phyloP scores from a whole-genome alignment of 495 filamentous ascomycete genomes.

The Xylaria intraflava region DNA sequence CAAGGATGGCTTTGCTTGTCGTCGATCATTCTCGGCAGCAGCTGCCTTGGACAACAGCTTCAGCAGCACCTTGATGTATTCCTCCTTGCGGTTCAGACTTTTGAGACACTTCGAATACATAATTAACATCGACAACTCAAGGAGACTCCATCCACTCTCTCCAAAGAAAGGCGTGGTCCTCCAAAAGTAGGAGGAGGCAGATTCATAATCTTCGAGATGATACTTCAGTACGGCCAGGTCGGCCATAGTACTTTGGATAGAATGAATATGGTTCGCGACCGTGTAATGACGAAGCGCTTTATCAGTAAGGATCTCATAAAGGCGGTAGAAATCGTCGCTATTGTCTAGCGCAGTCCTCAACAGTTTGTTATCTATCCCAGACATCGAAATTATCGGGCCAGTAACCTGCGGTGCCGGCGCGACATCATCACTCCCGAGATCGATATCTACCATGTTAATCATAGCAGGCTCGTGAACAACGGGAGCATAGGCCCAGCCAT shows the following conservation, averaged over 20 bases:
- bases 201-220: slow-evolving; percentile 60
- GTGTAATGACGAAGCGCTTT: slow-evolving; percentile 67
- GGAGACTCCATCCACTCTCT: slow-evolving; percentile 66
- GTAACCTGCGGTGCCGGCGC: slow-evolving; percentile 14
- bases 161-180: slow-evolving; percentile 78
- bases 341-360: slow-evolving; percentile 45
- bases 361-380: slow-evolving; percentile 46
- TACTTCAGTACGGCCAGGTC: slow-evolving; percentile 84
- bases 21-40: slow-evolving; percentile 44
- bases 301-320: slow-evolving; percentile 67
- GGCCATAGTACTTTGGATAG: slow-evolving; percentile 67
- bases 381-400: slow-evolving; percentile 18
- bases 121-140: slow-evolving; percentile 76
- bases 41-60: slow-evolving; percentile 71
- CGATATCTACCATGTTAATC: slow-evolving; percentile 50
- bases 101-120: slow-evolving; percentile 83
- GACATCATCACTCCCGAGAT: slow-evolving; percentile 34
- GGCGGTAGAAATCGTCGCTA: slow-evolving; percentile 47
- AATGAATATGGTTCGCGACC: slow-evolving; percentile 67
- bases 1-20: slow-evolving; percentile 33
- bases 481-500: slow-evolving; percentile 67
- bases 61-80: slow-evolving; percentile 69
- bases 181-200: slow-evolving; percentile 73
- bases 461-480: slow-evolving; percentile 45
- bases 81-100: slow-evolving; percentile 64